A percentile compares a stretch with the other conserved stretches of the same genome.
Conservation (phyloP, 2,329 filamentous ascomycete genomes). For the Aureobasidium sp. region DNA sequence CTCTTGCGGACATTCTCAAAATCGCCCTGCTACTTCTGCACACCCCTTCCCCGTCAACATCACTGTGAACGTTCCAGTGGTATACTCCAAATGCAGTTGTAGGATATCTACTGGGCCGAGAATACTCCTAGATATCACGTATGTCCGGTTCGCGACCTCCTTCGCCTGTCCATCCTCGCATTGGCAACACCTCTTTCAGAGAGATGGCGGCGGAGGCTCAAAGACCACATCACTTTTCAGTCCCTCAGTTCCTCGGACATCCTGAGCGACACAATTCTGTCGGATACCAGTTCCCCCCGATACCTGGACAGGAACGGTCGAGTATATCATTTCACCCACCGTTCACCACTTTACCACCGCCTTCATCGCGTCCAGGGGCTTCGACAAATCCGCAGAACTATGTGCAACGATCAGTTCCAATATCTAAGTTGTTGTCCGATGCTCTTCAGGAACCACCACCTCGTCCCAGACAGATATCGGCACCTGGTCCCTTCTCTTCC, state of each 20-base stretch:
- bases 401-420: conserved; percentile 7
- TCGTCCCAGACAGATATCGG: conserved; percentile 6
- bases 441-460: conserved; percentile 1
- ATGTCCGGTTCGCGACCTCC: conserved; percentile 25
- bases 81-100: conserved; percentile 10
- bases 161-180: conserved; percentile 34
- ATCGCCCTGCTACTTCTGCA: neutral
- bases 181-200: conserved; percentile 23
- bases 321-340: conserved; percentile 1
- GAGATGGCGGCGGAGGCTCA: conserved; percentile 39
- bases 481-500: neutral
- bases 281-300: neutral
- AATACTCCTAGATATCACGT: conserved; percentile 6
- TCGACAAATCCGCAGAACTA: conserved; percentile 6
- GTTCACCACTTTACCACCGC: conserved; percentile 5
- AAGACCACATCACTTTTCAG: conserved; percentile 32
- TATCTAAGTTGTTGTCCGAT: conserved; percentile 6
- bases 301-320: neutral
- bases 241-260: conserved; percentile 31
- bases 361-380: neutral
- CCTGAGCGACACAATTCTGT: conserved; percentile 21
- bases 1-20: neutral
- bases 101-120: neutral
- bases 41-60: neutral
- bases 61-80: neutral